These are phyloP conservation scores for Ophiostoma himal-ulmi DNA, from an alignment of 2,329 filamentous ascomycete species.

Conservation along the genomic window DNA sequence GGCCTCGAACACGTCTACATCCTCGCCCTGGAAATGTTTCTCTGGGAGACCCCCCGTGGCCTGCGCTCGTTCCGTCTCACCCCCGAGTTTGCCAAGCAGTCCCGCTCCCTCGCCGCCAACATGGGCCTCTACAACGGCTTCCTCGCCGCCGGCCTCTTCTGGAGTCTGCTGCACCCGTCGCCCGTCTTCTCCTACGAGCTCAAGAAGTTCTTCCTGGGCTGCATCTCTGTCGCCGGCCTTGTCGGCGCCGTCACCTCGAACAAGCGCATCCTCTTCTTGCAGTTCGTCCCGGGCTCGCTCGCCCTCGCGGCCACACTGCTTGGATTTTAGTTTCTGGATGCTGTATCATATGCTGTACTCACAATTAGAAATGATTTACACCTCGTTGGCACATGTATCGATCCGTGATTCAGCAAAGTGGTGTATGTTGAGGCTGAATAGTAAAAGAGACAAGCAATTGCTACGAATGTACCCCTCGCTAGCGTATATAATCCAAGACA, in stretches of 20 bases:
- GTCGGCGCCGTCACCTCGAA: conserved; percentile 41
- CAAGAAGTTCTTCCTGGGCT: conserved; percentile 44
- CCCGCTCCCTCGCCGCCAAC: conserved; percentile 43
- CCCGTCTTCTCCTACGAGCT: conserved; percentile 40
- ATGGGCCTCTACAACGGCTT: conserved; percentile 51
- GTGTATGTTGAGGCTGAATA: background rate
- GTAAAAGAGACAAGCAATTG: background rate
- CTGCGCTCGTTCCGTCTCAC: conserved; percentile 41
- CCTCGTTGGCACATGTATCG: no score
- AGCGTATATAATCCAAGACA: background rate
- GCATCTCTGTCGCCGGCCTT: conserved; percentile 41
- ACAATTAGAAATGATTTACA: background rate
- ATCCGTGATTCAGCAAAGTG: background rate
- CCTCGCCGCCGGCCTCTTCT: conserved; percentile 44
- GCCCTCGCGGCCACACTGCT: conserved; percentile 32
- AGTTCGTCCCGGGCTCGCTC: conserved; percentile 36
- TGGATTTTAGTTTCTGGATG: background rate
- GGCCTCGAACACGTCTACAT: conserved; percentile 45
- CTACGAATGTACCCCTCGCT: background rate
- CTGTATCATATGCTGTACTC: background rate
- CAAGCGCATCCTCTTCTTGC: conserved; percentile 40
- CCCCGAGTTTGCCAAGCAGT: conserved; percentile 42
- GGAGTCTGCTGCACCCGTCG: conserved; percentile 44
- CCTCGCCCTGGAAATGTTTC: conserved; percentile 44
- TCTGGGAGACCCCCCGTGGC: conserved; percentile 45